Conservation (phyloP, 345 rosid genomes). For the Bruguiera sexangula region DNA sequence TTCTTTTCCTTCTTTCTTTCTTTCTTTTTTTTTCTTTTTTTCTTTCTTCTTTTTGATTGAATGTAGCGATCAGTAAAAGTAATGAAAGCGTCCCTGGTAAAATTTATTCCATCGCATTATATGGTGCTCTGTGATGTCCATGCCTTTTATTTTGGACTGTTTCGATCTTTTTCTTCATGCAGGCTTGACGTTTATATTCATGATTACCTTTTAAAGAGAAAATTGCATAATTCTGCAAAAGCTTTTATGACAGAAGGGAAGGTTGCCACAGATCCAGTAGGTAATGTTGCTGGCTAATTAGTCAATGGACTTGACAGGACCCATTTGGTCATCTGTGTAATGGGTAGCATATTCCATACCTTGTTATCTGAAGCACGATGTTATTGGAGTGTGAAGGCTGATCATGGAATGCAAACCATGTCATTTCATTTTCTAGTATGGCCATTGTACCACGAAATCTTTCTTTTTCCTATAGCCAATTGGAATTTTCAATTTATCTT, state of each 20-base stretch:
- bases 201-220: constrained; percentile 66
- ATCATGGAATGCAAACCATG: background rate
- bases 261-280: constrained; percentile 66
- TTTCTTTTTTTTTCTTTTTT: background rate
- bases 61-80: background rate
- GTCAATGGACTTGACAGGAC: background rate
- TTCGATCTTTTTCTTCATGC: constrained; percentile 1
- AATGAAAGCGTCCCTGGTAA: background rate
- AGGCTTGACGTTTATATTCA: constrained; percentile 79
- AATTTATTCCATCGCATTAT: background rate
- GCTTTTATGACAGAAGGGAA: constrained; percentile 71
- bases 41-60: background rate
- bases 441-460: background rate
- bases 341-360: background rate
- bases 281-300: constrained; percentile 36
- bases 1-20: background rate
- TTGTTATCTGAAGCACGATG: background rate
- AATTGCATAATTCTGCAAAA: constrained; percentile 61
- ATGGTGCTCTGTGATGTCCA: background rate
- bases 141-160: background rate
- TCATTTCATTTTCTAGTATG: background rate
- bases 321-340: background rate
- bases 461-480: background rate
- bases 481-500: background rate
- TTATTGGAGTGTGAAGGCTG: background rate